phyloP scores from a whole-genome alignment of 257 asterid species.

The Solanum dulcamara region DNA sequence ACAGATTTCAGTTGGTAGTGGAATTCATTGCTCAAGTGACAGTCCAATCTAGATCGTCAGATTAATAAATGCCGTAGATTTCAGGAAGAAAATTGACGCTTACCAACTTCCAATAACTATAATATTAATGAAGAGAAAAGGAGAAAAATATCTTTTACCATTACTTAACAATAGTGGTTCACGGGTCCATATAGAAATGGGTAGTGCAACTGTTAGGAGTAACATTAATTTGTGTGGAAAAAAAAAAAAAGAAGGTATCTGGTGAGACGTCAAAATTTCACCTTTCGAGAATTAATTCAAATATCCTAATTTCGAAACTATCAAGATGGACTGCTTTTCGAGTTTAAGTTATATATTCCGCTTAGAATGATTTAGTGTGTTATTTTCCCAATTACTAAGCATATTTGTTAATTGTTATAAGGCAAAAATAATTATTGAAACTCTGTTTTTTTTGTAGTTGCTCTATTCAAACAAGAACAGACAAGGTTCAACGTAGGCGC shows the following conservation, averaged over 20 bases:
- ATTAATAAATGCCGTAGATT: background rate
- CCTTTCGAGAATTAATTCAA: background rate
- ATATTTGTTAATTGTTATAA: background rate
- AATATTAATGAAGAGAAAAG: background rate
- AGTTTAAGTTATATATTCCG: background rate
- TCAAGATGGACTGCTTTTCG: background rate
- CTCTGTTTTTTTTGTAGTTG: too few species aligned
- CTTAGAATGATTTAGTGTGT: background rate
- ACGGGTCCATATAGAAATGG: constrained; percentile 13
- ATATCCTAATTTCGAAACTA: background rate
- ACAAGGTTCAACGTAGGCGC: background rate
- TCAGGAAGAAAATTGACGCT: background rate
- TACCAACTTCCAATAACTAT: background rate
- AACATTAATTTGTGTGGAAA: background rate
- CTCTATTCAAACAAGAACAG: background rate
- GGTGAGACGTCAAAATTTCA: background rate
- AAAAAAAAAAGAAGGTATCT: background rate
- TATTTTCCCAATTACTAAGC: too few species aligned
- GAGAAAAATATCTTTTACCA: constrained; percentile 14
- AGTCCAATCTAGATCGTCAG: background rate
- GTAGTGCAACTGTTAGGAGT: background rate
- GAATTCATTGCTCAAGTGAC: background rate
- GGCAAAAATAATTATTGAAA: background rate
- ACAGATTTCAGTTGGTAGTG: background rate
- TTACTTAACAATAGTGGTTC: constrained; percentile 19